Percentiles rank a stretch among this genome's conserved stretches.
These are phyloP conservation scores for Dictyostelium citrinum DNA, from an alignment of 78 protist genomes.

Conservation along the genomic window DNA sequence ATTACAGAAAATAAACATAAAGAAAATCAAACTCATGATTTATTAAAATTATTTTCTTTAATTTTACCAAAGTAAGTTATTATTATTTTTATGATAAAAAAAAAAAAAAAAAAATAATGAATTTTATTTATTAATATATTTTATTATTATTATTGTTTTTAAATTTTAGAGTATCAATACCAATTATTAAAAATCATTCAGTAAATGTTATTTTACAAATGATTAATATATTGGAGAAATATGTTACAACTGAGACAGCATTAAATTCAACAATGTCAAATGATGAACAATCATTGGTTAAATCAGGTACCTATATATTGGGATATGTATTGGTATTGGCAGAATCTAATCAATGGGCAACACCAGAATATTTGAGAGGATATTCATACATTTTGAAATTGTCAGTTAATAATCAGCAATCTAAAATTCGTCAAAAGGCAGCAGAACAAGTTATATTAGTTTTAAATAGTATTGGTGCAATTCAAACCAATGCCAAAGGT, in stretches of 20 bases:
- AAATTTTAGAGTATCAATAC: slow-evolving; percentile 14
- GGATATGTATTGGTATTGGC: slow-evolving; percentile 22
- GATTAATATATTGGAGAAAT: background rate
- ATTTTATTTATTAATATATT: background rate
- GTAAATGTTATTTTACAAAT: background rate
- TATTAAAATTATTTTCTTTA: slow-evolving; percentile 38
- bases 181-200: slow-evolving; percentile 21
- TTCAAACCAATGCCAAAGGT: background rate
- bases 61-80: slow-evolving; percentile 14
- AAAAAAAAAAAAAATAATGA: no score
- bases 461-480: slow-evolving; percentile 44
- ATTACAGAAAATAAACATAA: slow-evolving; percentile 18
- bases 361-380: background rate
- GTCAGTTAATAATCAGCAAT: slow-evolving; percentile 5
- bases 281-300: background rate
- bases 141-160: background rate
- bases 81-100: background rate
- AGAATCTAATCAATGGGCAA: slow-evolving; percentile 6
- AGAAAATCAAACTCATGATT: slow-evolving; percentile 14
- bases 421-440: slow-evolving; percentile 45
- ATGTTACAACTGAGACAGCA: background rate
- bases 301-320: background rate
- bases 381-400: background rate
- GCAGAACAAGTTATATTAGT: slow-evolving; percentile 35
- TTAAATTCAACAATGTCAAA: background rate